Conservation (phyloP, 768 basidiomycete species). For the Boletellus ananas region DNA sequence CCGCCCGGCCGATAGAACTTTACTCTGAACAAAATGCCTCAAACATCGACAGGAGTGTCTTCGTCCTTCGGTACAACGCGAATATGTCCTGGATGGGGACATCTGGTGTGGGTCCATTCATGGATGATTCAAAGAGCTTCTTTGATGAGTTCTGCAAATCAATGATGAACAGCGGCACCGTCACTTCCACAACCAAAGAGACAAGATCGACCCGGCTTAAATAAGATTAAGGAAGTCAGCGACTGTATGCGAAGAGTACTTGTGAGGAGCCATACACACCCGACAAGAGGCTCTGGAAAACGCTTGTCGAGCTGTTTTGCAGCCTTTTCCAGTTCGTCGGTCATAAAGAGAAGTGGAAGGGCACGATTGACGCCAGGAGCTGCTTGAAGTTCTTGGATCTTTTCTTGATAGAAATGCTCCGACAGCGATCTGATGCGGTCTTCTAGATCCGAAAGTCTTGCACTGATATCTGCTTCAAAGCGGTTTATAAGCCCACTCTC, state of each 20-base stretch:
- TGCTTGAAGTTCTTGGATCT: constrained; percentile 59
- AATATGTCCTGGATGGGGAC: constrained; percentile 90
- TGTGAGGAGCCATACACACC: constrained; percentile 42
- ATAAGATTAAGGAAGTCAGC: background rate
- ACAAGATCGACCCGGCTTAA: constrained; percentile 70
- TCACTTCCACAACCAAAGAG: constrained; percentile 64
- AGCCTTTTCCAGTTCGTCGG: constrained; percentile 84
- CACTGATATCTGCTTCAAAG: constrained; percentile 68
- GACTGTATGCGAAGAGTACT: background rate
- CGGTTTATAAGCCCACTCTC: constrained; percentile 68
- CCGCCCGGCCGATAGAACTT: constrained; percentile 25
- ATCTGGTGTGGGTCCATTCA: constrained; percentile 83
- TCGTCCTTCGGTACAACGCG: constrained; percentile 75
- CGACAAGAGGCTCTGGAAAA: constrained; percentile 79
- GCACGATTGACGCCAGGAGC: constrained; percentile 79
- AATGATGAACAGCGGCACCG: constrained; percentile 59
- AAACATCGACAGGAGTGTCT: constrained; percentile 74
- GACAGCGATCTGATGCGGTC: constrained; percentile 60
- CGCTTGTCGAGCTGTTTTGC: constrained; percentile 82
- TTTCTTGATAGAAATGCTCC: constrained; percentile 56
- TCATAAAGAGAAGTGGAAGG: constrained; percentile 76
- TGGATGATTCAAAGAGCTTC: constrained; percentile 74
- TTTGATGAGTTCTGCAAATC: constrained; percentile 71
- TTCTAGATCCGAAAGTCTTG: constrained; percentile 65
- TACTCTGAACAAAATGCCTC: constrained; percentile 77